Evolutionary conservation across 2,329 filamentous ascomycete genomes (phyloP).

Genomic region (Paracorniculantispora psalliotae): DNA sequence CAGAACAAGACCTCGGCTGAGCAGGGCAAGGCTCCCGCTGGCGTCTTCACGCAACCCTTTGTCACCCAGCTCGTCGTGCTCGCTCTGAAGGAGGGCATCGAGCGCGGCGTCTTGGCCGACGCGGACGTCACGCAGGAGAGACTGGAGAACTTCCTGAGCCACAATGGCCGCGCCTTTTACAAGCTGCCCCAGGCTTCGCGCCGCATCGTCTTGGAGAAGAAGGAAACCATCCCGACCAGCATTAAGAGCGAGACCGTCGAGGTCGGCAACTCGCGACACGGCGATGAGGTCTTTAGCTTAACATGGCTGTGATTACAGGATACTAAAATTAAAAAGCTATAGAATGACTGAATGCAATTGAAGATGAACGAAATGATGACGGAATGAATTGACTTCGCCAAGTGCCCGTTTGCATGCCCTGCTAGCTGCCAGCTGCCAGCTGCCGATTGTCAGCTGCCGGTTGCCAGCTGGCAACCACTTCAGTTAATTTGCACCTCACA

Average conservation of each 20-base stretch:
- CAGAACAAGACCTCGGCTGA: conserved; percentile 47
- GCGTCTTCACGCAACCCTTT: conserved; percentile 75
- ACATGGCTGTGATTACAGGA: conserved; percentile 24
- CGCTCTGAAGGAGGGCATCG: conserved; percentile 57
- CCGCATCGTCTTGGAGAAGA: conserved; percentile 35
- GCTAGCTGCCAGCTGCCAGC: neutral
- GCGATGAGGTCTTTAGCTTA: conserved; percentile 37
- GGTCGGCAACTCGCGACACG: conserved; percentile 40
- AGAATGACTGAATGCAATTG: neutral
- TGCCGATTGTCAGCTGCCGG: neutral
- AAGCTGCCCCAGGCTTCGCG: conserved; percentile 27
- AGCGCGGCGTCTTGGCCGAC: conserved; percentile 46
- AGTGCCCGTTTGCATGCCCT: neutral
- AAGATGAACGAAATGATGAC: neutral
- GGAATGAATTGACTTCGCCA: too few relatives aligned
- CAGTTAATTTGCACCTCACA: neutral
- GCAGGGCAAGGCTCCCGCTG: conserved; percentile 57
- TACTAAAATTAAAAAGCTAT: neutral
- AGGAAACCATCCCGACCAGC: conserved; percentile 35
- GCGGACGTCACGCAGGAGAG: conserved; percentile 50
- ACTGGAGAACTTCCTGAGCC: conserved; percentile 50
- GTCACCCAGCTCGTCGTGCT: conserved; percentile 59
- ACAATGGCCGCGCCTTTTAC: conserved; percentile 52
- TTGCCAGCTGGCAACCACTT: neutral
- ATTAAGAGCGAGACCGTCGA: conserved; percentile 36